These are phyloP conservation scores for Aureobasidium subglaciale DNA, from an alignment of 2,329 filamentous ascomycete genomes.

Conservation along the genomic window DNA sequence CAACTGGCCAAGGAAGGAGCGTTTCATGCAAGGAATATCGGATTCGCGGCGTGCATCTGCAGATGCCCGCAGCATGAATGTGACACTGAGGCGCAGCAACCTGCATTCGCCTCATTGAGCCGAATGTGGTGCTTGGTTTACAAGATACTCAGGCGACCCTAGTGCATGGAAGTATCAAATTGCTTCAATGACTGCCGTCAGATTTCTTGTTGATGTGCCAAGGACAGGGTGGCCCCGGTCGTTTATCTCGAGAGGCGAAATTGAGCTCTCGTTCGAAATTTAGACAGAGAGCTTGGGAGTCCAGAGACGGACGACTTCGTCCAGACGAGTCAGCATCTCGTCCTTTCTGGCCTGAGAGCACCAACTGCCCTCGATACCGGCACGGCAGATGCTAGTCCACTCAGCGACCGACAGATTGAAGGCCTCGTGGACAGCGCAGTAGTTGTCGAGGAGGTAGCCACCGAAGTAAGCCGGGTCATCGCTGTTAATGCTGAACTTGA, in stretches of 20 bases:
- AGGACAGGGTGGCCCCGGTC: neutral
- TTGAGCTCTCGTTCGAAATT: neutral
- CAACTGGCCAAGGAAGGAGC: neutral
- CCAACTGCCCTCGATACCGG: conserved; percentile 63
- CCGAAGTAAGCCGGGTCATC: conserved; percentile 73
- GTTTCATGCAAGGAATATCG: conserved; percentile 4
- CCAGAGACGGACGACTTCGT: conserved; percentile 5
- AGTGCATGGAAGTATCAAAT: no score
- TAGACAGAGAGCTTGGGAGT: conserved; percentile 1
- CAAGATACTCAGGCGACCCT: no score
- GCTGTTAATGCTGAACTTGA: conserved; percentile 65
- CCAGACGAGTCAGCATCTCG: conserved; percentile 39
- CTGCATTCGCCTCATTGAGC: no score
- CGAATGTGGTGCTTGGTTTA: no score
- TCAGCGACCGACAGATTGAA: conserved; percentile 57
- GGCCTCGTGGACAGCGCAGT: conserved; percentile 66
- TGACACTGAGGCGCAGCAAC: neutral
- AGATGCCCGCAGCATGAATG: neutral
- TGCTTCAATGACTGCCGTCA: no score
- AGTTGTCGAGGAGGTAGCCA: conserved; percentile 68
- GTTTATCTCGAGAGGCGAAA: neutral
- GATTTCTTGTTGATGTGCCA: no score
- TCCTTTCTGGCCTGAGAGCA: conserved; percentile 56
- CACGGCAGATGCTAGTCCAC: conserved; percentile 58
- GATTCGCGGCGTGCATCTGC: neutral